These are phyloP conservation scores for Melanogaster broomeanus DNA, from an alignment of 768 basidiomycete species.

Conservation along the genomic window DNA sequence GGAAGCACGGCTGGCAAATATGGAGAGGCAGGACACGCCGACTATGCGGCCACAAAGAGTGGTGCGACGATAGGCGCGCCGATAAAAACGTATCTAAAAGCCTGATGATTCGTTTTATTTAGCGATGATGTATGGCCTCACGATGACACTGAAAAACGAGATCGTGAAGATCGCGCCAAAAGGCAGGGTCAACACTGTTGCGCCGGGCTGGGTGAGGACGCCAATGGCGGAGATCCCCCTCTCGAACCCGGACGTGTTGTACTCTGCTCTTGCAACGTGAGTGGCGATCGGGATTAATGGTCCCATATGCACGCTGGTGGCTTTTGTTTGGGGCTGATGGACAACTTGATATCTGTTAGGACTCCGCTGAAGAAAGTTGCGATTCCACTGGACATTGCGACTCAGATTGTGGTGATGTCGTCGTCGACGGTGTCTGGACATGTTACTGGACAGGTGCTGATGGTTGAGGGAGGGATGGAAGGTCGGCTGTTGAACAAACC, in stretches of 20 bases:
- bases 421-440: constrained; percentile 67
- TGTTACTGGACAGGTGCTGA: constrained; percentile 67
- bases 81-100: not conserved
- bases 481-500: constrained; percentile 52
- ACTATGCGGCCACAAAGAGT: constrained; percentile 70
- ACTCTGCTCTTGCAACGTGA: constrained; percentile 69
- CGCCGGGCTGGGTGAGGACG: constrained; percentile 69
- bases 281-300: constrained; percentile 26
- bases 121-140: constrained; percentile 77
- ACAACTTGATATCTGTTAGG: constrained; percentile 33
- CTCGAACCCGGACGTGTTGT: constrained; percentile 52
- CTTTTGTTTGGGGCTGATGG: too few relatives aligned
- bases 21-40: constrained; percentile 67
- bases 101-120: not conserved
- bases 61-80: constrained; percentile 43
- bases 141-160: constrained; percentile 73
- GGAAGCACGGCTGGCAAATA: constrained; percentile 75
- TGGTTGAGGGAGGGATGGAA: constrained; percentile 82
- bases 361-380: constrained; percentile 73
- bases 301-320: not conserved
- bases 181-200: constrained; percentile 70
- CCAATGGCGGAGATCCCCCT: constrained; percentile 61
- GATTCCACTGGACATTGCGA: constrained; percentile 60
- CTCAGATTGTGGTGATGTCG: constrained; percentile 61
- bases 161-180: constrained; percentile 73